Evolutionary conservation across 495 filamentous ascomycete genomes (phyloP).

Genomic region (Aspergillus biplanus): DNA sequence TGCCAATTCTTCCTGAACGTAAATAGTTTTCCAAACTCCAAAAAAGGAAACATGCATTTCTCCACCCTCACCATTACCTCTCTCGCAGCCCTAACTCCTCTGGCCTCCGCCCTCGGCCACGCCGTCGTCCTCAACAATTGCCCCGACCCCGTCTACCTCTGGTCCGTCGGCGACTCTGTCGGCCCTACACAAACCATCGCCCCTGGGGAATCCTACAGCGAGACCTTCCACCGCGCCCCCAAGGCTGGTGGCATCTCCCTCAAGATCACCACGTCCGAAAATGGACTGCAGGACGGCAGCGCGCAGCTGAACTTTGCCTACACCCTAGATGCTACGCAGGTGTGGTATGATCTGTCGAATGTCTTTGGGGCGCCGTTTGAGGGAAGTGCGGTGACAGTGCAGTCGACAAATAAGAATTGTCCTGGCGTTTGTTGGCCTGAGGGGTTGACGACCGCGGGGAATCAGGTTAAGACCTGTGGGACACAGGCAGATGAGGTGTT

Average conservation of each 20-base stretch:
- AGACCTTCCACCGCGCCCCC: slow-evolving; percentile 48
- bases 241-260: slow-evolving; percentile 56
- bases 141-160: slow-evolving; percentile 50
- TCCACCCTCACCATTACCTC: slow-evolving; percentile 29
- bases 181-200: slow-evolving; percentile 42
- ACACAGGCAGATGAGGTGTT: slow-evolving; percentile 37
- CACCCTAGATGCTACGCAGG: slow-evolving; percentile 47
- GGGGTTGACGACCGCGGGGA: slow-evolving; percentile 52
- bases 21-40: slow-evolving; percentile 10
- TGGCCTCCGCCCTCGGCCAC: slow-evolving; percentile 49
- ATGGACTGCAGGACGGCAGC: slow-evolving; percentile 58
- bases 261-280: slow-evolving; percentile 53
- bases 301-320: slow-evolving; percentile 59
- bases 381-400: slow-evolving; percentile 44
- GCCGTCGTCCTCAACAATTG: slow-evolving; percentile 59
- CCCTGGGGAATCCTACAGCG: slow-evolving; percentile 41
- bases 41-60: slow-evolving; percentile 34
- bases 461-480: slow-evolving; percentile 53
- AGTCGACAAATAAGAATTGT: slow-evolving; percentile 44
- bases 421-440: slow-evolving; percentile 52
- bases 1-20: slow-evolving; percentile 7
- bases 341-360: slow-evolving; percentile 61
- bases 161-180: slow-evolving; percentile 56
- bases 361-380: slow-evolving; percentile 60
- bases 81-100: slow-evolving; percentile 32